Percentiles rank a stretch among this genome's conserved stretches.
These are phyloP conservation scores for Podaxis mareebaensis DNA, from an alignment of 768 basidiomycete species.

Conservation along the genomic window DNA sequence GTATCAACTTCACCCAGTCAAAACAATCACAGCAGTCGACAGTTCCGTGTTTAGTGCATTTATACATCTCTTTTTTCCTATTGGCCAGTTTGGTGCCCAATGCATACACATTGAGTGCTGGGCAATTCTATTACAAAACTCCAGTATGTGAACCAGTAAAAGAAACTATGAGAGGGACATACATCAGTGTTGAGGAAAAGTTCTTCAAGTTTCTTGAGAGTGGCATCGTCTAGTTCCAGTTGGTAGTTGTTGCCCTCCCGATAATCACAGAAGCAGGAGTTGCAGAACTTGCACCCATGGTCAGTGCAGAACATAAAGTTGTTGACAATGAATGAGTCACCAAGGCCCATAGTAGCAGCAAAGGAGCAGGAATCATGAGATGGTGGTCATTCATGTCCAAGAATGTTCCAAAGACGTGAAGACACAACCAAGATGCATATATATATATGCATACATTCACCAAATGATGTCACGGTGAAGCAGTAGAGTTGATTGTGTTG, in stretches of 20 bases:
- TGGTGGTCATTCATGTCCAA: not conserved
- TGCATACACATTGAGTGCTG: slow-evolving; percentile 4
- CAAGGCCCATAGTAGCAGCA: not conserved
- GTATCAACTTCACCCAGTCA: not conserved
- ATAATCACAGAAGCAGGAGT: slow-evolving; percentile 31
- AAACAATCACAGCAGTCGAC: slow-evolving; percentile 12
- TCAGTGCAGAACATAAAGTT: slow-evolving; percentile 32
- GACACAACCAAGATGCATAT: no score
- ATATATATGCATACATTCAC: not conserved
- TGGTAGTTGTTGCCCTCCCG: slow-evolving; percentile 30
- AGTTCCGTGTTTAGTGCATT: slow-evolving; percentile 11
- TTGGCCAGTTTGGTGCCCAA: not conserved
- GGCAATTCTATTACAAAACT: not conserved
- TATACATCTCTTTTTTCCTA: slow-evolving; percentile 1
- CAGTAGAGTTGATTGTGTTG: no score
- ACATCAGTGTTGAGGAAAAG: slow-evolving; percentile 15
- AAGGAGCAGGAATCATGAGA: not conserved
- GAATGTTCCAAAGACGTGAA: not conserved
- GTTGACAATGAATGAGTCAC: slow-evolving; percentile 25
- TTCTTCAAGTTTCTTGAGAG: slow-evolving; percentile 21
- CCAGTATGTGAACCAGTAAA: not conserved
- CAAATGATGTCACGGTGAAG: not conserved
- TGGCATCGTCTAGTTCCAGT: slow-evolving; percentile 15
- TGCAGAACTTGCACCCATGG: slow-evolving; percentile 34
- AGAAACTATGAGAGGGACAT: not conserved